Conservation (phyloP, 2,329 filamentous ascomycete genomes). For the Fusarium buxicola region DNA sequence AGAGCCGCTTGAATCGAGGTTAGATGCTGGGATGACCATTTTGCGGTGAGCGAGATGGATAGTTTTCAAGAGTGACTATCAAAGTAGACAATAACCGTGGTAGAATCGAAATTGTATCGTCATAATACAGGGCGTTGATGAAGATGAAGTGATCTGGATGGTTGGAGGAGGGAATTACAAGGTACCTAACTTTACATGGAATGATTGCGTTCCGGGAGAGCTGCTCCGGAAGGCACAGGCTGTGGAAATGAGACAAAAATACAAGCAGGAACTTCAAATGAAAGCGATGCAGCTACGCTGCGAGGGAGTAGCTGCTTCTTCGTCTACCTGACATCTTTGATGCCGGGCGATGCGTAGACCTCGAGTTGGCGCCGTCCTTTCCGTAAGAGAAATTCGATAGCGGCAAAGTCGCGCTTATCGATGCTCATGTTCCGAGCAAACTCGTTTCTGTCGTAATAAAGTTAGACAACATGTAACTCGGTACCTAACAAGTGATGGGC, state of each 20-base stretch:
- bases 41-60: slow-evolving; percentile 18
- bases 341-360: slow-evolving; percentile 81
- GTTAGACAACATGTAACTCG: slow-evolving; percentile 8
- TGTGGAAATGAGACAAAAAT: not conserved
- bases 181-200: too few relatives aligned
- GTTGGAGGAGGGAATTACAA: slow-evolving; percentile 1
- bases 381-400: slow-evolving; percentile 86
- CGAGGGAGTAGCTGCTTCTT: slow-evolving; percentile 1
- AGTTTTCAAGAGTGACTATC: slow-evolving; percentile 39
- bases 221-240: slow-evolving; percentile 4
- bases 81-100: slow-evolving; percentile 24
- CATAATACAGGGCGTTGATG: slow-evolving; percentile 30
- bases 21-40: slow-evolving; percentile 49
- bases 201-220: not conserved
- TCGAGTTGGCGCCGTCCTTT: slow-evolving; percentile 87
- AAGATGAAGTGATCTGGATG: slow-evolving; percentile 2
- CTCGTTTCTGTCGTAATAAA: slow-evolving; percentile 67
- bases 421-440: slow-evolving; percentile 77
- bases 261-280: not conserved
- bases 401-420: slow-evolving; percentile 86
- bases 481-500: slow-evolving; percentile 28
- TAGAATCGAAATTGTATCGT: slow-evolving; percentile 12
- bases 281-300: too few relatives aligned
- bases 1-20: slow-evolving; percentile 39
- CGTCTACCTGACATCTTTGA: slow-evolving; percentile 73